Evolutionary conservation across 2,329 filamentous ascomycete species (phyloP), one percentile per base, ranked within the genome.

Genomic region (Cladorrhinum sp.): DNA sequence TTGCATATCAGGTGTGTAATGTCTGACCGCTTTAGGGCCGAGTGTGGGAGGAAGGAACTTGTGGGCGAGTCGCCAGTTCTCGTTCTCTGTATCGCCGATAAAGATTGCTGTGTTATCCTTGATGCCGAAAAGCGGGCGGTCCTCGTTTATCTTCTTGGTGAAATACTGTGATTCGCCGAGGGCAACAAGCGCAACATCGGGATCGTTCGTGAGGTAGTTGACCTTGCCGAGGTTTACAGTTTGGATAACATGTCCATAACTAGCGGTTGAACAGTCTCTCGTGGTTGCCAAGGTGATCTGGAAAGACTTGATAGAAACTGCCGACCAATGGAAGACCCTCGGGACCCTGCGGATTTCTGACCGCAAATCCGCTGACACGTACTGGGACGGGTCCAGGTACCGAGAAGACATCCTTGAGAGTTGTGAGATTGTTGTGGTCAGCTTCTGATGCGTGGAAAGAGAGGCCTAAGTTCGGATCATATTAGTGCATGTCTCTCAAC

Each of bases 1-100:
- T 63, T 86, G 82, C 82, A 88, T 87, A 0, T 76, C 79, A 0
- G 84, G 83, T 0, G 82, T 78, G 62, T 87, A 87, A 65, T 87
- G 85, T 0, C 81, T 75, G 3, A 87, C 83, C 0, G 85, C 85
- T 67, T 84, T 86, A 30, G 84, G 84, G 0, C 79, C 79, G 10
- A 87, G 73, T 0, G 82, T 80, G 0, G 85, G 84, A 0, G 85
- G 83, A 0, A 87, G 65, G 70, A 86, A 88, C 69, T 87, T 88
- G 74, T 87, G 86, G 0, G 80, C 79, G 0, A 78, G 66, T 23
- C 71, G 69, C 80, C 80, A 85, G 58, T 79, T 75, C 16, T 78
- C 74, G 0, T 77, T 80, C 20, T 82, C 75, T 0, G 82, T 84
- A 65, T 85, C 82, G 65, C 77, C 75, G 4, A 80, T 63, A 65